These are phyloP conservation scores for peach (Prunus persica) DNA, from an alignment of 306 rosid genomes.

Conservation along the genomic window Prunus_persica_NCBIv2 NC_034015.1:15058001-15058500, in stretches of 20 bases:
- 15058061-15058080: not conserved
- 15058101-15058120: not conserved
- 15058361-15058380: slow-evolving; percentile 93
- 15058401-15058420: slow-evolving; percentile 99
- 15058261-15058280: not conserved
- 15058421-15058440: slow-evolving; percentile 99
- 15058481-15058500: not conserved
- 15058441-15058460: slow-evolving; percentile 94
- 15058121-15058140: not conserved
- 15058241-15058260: not conserved
- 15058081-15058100: not conserved
- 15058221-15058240: not conserved
- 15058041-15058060: not conserved
- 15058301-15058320: slow-evolving; percentile 56
- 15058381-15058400: slow-evolving; percentile 98
- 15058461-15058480: slow-evolving; percentile 32
- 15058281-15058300: not conserved
- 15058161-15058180: not conserved
- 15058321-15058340: slow-evolving; percentile 40
- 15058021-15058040: not conserved
- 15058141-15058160: not conserved
- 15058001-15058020: not conserved
- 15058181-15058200: not conserved
- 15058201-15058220: not conserved
- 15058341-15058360: slow-evolving; percentile 44